Evolutionary conservation across 2,329 filamentous ascomycete genomes (phyloP).

Genomic region (Botrytis aclada): DNA sequence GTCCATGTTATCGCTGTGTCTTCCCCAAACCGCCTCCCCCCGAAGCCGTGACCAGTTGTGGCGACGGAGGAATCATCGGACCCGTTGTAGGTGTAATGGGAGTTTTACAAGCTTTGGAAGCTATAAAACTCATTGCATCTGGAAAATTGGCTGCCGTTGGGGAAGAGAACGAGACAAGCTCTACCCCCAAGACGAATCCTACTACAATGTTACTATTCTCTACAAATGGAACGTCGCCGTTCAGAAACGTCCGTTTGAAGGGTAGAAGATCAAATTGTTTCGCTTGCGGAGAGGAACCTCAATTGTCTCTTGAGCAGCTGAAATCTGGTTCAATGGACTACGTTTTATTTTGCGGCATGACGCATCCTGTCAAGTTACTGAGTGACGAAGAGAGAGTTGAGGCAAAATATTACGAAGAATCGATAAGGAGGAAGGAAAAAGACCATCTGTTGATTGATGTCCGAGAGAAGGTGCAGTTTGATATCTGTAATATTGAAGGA

Average conservation of each 20-base stretch:
- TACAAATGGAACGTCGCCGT: conserved; percentile 52
- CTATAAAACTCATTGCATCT: conserved; percentile 72
- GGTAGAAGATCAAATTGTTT: conserved; percentile 67
- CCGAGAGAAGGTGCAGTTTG: conserved; percentile 79
- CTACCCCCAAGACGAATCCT: conserved; percentile 24
- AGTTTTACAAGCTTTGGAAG: conserved; percentile 83
- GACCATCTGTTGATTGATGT: conserved; percentile 73
- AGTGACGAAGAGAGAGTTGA: conserved; percentile 64
- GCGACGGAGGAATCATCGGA: conserved; percentile 88
- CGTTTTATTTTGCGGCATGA: conserved; percentile 75
- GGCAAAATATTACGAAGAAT: conserved; percentile 52
- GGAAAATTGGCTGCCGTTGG: conserved; percentile 24
- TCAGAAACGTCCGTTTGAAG: conserved; percentile 74
- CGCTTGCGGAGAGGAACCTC: conserved; percentile 65
- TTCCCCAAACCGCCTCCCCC: conserved; percentile 85
- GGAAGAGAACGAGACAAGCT: conserved; percentile 26
- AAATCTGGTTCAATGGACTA: conserved; percentile 72
- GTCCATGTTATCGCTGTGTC: conserved; percentile 91
- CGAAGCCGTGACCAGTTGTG: conserved; percentile 78
- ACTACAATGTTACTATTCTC: conserved; percentile 48
- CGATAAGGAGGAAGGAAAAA: conserved; percentile 28
- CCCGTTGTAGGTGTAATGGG: conserved; percentile 94
- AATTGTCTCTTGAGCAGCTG: conserved; percentile 62
- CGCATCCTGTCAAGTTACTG: conserved; percentile 54
- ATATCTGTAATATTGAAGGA: conserved; percentile 71